Evolutionary conservation across 2,329 filamentous ascomycete species (phyloP), one percentile per base, ranked within the genome.

Genomic region (Cadophora sp.): DNA sequence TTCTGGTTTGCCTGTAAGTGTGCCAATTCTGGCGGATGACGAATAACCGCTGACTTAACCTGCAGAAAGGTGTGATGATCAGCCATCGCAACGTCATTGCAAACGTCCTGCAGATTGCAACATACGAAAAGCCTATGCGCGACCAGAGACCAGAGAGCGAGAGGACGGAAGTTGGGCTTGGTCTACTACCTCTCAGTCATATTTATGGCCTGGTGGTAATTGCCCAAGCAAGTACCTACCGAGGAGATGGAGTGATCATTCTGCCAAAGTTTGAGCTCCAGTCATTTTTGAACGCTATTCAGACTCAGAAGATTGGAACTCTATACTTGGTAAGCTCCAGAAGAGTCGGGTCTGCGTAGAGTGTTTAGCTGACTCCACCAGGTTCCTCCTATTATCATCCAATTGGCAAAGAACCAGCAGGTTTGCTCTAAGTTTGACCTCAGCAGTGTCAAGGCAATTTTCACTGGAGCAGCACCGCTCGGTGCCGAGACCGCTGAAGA

Each of bases 101-200:
- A 68, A 97, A 97, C 77, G 75, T 90, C 9, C 72, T 86, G 22
- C 74, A 76, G 48, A 69, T 75, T 47, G 48, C 36, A 18, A 22
- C 45, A 86, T 91, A 78, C 76, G 84, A 65, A 76, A 77, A 6
- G 74, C 79, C 33, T 78, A 83, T 4, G 86, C 92, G 69, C 80
- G 80, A 78, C 1, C 85, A 74, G 83, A 87, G 48, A 83, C 83
- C 68, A 81, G 64, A 59, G 22, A 51, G 66, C 9, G 59, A 56
- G 22, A 43, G 41, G 24, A 70, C 59, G 9, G 73, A 75, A 62
- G 72, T 76, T 4, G 65, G 24, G 33, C 79, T 97, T 6, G 92
- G 91, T 1, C 90, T 97, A 65, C 79, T 97, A n/a, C 94, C 94
- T 0, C 94, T 97, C 75, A 94, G 90, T 71, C 93, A 96, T 74